phyloP scores from a whole-genome alignment of 2,329 filamentous ascomycete species.

The Penicillium sp. region DNA sequence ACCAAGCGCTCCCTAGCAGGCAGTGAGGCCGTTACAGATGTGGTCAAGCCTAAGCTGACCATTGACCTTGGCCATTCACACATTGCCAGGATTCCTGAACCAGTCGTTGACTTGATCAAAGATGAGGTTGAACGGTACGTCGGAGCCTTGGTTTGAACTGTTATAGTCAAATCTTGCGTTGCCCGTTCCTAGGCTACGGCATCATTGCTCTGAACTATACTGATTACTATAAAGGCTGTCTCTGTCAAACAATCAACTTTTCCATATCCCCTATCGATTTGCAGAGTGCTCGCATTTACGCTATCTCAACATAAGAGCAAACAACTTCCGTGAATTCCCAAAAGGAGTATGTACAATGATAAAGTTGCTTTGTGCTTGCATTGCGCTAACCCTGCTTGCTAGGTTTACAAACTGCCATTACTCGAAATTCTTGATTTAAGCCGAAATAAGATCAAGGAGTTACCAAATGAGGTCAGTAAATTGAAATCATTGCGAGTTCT shows the following conservation, averaged over 20 bases:
- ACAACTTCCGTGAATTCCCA: constrained; percentile 59
- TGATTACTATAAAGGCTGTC: constrained; percentile 41
- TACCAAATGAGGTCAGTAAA: constrained; percentile 76
- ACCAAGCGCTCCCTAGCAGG: constrained; percentile 48
- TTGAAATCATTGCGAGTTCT: constrained; percentile 85
- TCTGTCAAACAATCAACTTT: constrained; percentile 52
- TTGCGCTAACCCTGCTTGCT: constrained; percentile 24
- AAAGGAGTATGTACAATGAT: constrained; percentile 52
- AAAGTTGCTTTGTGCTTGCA: background rate
- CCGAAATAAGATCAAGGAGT: constrained; percentile 73
- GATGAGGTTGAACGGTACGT: constrained; percentile 52
- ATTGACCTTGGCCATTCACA: constrained; percentile 52
- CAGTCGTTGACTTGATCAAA: constrained; percentile 52
- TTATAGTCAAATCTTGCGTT: background rate
- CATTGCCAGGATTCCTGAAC: constrained; percentile 48
- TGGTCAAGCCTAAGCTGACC: constrained; percentile 49
- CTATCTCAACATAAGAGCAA: constrained; percentile 51
- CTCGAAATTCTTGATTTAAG: constrained; percentile 92
- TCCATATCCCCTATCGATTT: constrained; percentile 48
- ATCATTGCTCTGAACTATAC: background rate
- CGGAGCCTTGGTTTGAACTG: background rate
- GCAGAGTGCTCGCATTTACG: constrained; percentile 48
- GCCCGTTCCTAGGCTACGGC: background rate
- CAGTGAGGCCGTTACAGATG: constrained; percentile 45
- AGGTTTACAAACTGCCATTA: constrained; percentile 82